A percentile compares a stretch with the other conserved stretches of the same genome.
Evolutionary conservation across 495 filamentous ascomycete species (phyloP).

Genomic region (Aspergillus nanangensis): DNA sequence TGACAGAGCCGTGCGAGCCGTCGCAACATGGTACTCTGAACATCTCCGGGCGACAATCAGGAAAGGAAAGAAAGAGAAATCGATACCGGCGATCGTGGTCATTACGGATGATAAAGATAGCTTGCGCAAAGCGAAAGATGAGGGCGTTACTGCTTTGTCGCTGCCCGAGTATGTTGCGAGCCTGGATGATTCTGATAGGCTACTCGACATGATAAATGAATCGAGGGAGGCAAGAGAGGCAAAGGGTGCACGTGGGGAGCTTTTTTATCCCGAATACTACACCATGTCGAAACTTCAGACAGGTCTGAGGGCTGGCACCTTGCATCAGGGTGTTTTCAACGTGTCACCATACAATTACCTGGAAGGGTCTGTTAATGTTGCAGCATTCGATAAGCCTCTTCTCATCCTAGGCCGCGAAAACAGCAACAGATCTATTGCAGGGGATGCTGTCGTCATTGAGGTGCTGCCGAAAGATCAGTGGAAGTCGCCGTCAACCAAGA

Average conservation of each 20-base stretch:
- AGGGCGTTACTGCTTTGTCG: slow-evolving; percentile 62
- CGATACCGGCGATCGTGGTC: slow-evolving; percentile 79
- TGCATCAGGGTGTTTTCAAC: slow-evolving; percentile 94
- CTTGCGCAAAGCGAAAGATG: slow-evolving; percentile 72
- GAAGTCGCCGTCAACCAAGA: slow-evolving; percentile 91
- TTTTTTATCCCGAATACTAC: slow-evolving; percentile 80
- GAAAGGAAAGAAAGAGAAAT: slow-evolving; percentile 50
- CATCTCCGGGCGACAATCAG: slow-evolving; percentile 61
- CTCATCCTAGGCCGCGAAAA: slow-evolving; percentile 91
- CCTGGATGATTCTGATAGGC: slow-evolving; percentile 73
- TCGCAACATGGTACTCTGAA: slow-evolving; percentile 82
- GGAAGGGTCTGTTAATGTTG: slow-evolving; percentile 84
- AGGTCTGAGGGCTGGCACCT: slow-evolving; percentile 73
- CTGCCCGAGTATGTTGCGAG: slow-evolving; percentile 75
- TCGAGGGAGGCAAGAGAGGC: slow-evolving; percentile 60
- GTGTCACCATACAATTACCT: slow-evolving; percentile 97
- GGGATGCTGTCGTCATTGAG: slow-evolving; percentile 89
- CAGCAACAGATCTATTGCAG: slow-evolving; percentile 88
- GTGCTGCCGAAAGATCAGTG: slow-evolving; percentile 90
- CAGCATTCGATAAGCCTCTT: slow-evolving; percentile 83
- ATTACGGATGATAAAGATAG: slow-evolving; percentile 90
- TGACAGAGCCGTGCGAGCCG: slow-evolving; percentile 82
- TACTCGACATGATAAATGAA: slow-evolving; percentile 94
- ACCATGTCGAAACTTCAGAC: slow-evolving; percentile 94
- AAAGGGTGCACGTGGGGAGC: slow-evolving; percentile 59